phyloP scores from a whole-genome alignment of 2,329 filamentous ascomycete genomes.

The Colletotrichum endophyticum region DNA sequence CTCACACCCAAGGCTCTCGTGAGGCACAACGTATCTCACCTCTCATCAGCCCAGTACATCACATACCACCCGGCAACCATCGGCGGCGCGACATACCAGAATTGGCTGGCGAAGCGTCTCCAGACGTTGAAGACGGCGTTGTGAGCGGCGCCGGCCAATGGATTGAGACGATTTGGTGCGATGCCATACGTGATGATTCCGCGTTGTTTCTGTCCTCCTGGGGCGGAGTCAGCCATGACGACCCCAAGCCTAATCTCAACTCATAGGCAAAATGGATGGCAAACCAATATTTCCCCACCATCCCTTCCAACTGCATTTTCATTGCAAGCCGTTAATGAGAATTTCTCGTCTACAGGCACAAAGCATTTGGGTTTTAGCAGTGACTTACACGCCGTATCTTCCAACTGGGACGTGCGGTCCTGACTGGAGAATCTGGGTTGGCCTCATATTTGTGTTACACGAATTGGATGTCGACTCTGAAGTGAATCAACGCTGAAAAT shows the following conservation, averaged over 20 bases:
- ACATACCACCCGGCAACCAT: slow-evolving; percentile 78
- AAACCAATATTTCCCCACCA: not conserved
- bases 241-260: not conserved
- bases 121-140: slow-evolving; percentile 95
- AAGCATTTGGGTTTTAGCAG: fast-evolving
- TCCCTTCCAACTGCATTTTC: not conserved
- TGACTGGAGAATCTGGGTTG: not conserved
- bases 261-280: not conserved
- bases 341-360: fast-evolving
- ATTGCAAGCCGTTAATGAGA: not conserved
- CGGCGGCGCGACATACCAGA: slow-evolving; percentile 86
- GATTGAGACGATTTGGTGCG: slow-evolving; percentile 86
- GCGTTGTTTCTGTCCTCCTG: slow-evolving; percentile 64
- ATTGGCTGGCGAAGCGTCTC: slow-evolving; percentile 82
- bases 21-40: not conserved
- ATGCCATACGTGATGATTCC: slow-evolving; percentile 75
- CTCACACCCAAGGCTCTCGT: not conserved
- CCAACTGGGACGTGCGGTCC: not conserved
- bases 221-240: not conserved
- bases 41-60: slow-evolving; percentile 77
- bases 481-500: fast-evolving
- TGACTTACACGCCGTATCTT: not conserved
- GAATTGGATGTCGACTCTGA: not conserved
- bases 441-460: not conserved
- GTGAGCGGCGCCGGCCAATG: slow-evolving; percentile 67